Conservation (phyloP, 805 yeast genomes). For the Yamadazyma takamatsuzukensis region DNA sequence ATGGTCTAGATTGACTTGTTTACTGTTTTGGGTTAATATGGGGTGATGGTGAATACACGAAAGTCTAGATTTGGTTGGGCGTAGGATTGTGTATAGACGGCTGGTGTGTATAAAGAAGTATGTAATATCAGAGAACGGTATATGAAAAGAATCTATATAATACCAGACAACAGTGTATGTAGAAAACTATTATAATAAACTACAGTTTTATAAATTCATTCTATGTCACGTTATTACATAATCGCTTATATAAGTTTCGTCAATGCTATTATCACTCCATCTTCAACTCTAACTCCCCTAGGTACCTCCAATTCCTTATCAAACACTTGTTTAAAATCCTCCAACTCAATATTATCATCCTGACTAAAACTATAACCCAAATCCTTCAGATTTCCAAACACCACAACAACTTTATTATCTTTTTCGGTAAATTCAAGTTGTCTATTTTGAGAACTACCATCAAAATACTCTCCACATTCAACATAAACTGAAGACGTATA, state of each 20-base stretch:
- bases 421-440: conserved; percentile 8
- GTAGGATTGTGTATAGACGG: too few relatives aligned
- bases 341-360: conserved; percentile 51
- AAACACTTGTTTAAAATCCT: conserved; percentile 58
- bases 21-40: too few relatives aligned
- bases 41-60: too few relatives aligned
- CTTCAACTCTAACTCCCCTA: conserved; percentile 61
- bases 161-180: too few relatives aligned
- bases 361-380: conserved; percentile 48
- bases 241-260: conserved; percentile 24
- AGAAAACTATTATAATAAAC: too few relatives aligned
- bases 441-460: conserved; percentile 14
- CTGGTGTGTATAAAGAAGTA: too few relatives aligned
- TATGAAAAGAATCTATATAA: too few relatives aligned
- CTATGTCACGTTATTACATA: too few relatives aligned
- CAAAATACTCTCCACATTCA: conserved; percentile 63
- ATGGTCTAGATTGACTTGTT: too few relatives aligned
- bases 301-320: conserved; percentile 60
- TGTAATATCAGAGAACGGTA: too few relatives aligned
- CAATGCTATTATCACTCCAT: conserved; percentile 60
- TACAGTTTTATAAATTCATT: too few relatives aligned
- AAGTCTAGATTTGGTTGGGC: too few relatives aligned
- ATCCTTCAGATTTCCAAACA: conserved; percentile 64
- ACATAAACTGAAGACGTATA: conserved; percentile 65
- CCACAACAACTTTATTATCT: conserved; percentile 43